Base-by-base conservation (phyloP, 768 basidiomycete genomes). In the Imleria badia region DNA sequence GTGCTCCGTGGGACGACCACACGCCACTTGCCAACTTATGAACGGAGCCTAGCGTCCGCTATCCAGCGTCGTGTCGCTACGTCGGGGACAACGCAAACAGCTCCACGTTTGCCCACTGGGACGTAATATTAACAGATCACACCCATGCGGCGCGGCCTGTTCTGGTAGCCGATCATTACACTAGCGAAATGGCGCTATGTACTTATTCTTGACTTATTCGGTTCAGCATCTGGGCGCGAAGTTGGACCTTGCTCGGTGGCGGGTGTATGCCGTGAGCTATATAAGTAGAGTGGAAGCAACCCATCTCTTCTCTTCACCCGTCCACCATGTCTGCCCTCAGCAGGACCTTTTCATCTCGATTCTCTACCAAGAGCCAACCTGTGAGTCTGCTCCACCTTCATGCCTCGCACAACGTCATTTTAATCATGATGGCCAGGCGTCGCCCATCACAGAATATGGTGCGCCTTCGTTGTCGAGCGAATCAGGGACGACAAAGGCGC, bases 291-390 rank as follows among this genome's bases (percentile, higher is more conserved):
- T 31, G 23, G 22, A 49, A 38, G 8, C 34, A 13, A 0, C 43
- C 6, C 22, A 1, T 6, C 29, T 17, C 52, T 48, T 53, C 47
- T 47, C n/a, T 55, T 36, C 45, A 22, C 26, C 51, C 54, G 34
- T 34, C 48, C 51, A 48, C 33, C 47, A 71, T 71, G 69, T 66
- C 69, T 34, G n/a, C 59, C 17, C 58, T 71, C 52, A 67, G 39
- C 52, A 60, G 71, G 58, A 43, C 69, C 22, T 48, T 71, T 46
- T 71, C 71, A 0, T 60, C 65, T 4, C 69, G 69, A 15, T 69
- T 71, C 49, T 65, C 69, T 8, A 45, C 56, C 36, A 72, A 50
- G 56, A 61, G 59, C 41, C 64, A 68, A 29, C 39, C 60, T 6
- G 71, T 72, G 43, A 52, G 71, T 52, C 7, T 9, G 1, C 17